Percentiles rank a stretch among this genome's conserved stretches.
Evolutionary conservation across 2,329 filamentous ascomycete genomes (phyloP).

Genomic region (Fusarium praegraminearum): DNA sequence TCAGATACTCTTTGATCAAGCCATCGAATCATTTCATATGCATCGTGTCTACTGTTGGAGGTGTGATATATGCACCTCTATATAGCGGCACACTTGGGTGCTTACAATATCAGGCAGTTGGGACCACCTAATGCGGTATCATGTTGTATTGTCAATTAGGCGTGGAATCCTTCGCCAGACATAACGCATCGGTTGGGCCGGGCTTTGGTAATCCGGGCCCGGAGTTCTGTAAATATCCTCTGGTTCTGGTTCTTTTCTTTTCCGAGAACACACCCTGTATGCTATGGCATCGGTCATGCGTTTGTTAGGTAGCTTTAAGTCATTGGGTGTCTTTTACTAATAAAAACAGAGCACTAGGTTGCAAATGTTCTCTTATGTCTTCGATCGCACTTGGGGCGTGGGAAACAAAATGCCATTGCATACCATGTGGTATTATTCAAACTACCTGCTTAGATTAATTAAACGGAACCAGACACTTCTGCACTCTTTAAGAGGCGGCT

Average conservation of each 20-base stretch:
- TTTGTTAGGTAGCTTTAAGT: neutral
- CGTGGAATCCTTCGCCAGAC: constrained; percentile 3
- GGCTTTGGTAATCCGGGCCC: constrained; percentile 1
- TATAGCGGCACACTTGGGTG: constrained; percentile 7
- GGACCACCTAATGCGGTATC: constrained; percentile 13
- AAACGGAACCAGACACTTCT: neutral
- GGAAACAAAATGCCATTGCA: neutral
- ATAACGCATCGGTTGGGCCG: neutral
- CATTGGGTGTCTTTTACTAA: neutral
- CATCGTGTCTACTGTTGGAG: constrained; percentile 17
- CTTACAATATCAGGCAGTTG: constrained; percentile 21
- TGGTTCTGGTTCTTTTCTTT: neutral
- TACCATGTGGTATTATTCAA: neutral
- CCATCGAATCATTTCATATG: constrained; percentile 25
- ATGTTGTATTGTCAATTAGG: neutral
- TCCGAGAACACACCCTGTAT: neutral
- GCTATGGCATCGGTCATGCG: neutral
- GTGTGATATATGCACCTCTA: constrained; percentile 16
- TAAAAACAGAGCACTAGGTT: neutral
- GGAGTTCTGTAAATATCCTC: constrained; percentile 9
- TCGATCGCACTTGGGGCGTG: neutral
- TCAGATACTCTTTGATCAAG: constrained; percentile 11
- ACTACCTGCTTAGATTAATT: neutral
- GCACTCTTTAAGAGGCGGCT: neutral
- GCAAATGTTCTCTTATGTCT: neutral